phyloP scores from a whole-genome alignment of 2,329 filamentous ascomycete genomes.

The Aspergillus sojae region DNA sequence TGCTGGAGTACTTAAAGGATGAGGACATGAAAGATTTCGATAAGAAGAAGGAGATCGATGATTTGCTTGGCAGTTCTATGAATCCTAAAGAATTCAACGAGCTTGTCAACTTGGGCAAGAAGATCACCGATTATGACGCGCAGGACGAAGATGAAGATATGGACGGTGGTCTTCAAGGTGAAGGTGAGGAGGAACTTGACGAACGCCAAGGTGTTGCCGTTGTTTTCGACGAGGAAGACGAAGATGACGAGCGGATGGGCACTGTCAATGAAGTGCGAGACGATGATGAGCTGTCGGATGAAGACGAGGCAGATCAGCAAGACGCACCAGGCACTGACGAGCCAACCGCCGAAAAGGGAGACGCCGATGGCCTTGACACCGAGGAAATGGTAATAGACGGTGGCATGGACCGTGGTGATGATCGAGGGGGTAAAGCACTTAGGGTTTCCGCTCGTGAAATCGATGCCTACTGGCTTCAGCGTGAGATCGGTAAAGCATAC shows the following conservation, averaged over 20 bases:
- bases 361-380: constrained; percentile 51
- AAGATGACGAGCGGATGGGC: constrained; percentile 77
- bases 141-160: constrained; percentile 94
- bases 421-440: constrained; percentile 49
- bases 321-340: constrained; percentile 58
- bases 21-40: constrained; percentile 96
- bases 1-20: constrained; percentile 89
- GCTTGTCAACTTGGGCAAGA: constrained; percentile 93
- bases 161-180: constrained; percentile 67
- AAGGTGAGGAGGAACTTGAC: constrained; percentile 76
- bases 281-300: constrained; percentile 74
- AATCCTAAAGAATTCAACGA: constrained; percentile 94
- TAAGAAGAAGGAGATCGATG: constrained; percentile 97
- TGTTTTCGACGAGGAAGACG: constrained; percentile 90
- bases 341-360: constrained; percentile 36
- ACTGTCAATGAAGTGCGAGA: constrained; percentile 86
- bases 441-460: constrained; percentile 84
- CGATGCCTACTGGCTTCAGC: constrained; percentile 95
- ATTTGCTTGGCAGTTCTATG: constrained; percentile 81
- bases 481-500: constrained; percentile 86
- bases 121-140: constrained; percentile 97
- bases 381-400: constrained; percentile 86
- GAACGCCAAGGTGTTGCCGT: constrained; percentile 96
- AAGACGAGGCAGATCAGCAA: constrained; percentile 70
- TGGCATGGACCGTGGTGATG: constrained; percentile 50